Percentiles rank a stretch among this genome's conserved stretches.
These are phyloP conservation scores for Protea cynaroides DNA, from an alignment of 164 flowering plant genomes.

Conservation along the genomic window DNA sequence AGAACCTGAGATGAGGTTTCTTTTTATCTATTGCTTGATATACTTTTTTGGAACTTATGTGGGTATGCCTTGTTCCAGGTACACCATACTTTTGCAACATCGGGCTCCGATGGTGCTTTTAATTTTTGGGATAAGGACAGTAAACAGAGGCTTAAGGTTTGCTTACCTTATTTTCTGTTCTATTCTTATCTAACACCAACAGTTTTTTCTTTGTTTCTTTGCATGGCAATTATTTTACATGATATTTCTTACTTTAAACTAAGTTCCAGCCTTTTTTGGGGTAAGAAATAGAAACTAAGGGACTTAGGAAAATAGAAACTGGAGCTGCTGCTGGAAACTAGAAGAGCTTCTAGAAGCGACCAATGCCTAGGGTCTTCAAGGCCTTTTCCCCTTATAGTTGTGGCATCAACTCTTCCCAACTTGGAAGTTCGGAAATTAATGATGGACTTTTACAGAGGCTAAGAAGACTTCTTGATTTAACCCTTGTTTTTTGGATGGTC, in stretches of 20 bases:
- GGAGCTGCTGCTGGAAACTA: too few species aligned
- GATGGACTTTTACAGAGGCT: too few species aligned
- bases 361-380: too few species aligned
- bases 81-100: conserved; percentile 96
- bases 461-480: too few species aligned
- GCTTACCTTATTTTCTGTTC: neutral
- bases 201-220: neutral
- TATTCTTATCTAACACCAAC: neutral
- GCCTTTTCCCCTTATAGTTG: too few species aligned
- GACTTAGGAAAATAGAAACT: too few species aligned
- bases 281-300: too few species aligned
- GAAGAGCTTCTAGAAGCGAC: too few species aligned
- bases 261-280: neutral
- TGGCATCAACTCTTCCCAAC: too few species aligned
- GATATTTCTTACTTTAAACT: neutral
- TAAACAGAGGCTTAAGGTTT: conserved; percentile 93
- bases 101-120: conserved; percentile 97
- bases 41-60: neutral
- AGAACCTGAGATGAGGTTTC: too few species aligned
- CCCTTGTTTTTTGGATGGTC: too few species aligned
- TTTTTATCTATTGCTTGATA: neutral
- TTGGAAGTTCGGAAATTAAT: too few species aligned
- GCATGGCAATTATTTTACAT: neutral
- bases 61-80: conserved; percentile 39
- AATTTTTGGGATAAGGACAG: conserved; percentile 99